These are phyloP conservation scores for Knoxia roxburghii DNA, from an alignment of 257 asterid genomes.

Conservation along the genomic window DNA sequence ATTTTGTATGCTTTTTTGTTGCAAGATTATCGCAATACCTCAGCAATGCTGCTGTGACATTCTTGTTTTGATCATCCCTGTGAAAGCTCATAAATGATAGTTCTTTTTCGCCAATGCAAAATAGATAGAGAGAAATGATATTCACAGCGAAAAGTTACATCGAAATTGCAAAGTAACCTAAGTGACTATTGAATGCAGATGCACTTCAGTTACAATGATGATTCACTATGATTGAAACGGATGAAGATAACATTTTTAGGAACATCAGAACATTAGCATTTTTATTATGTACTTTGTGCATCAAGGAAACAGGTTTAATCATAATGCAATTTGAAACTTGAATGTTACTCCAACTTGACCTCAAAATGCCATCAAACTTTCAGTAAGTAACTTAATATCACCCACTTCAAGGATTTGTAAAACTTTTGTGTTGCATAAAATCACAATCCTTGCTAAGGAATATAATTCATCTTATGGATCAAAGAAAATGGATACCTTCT, in stretches of 20 bases:
- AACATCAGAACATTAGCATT: background rate
- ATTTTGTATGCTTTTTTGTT: slow-evolving; percentile 58
- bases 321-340: background rate
- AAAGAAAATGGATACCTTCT: background rate
- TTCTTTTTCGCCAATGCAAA: no score
- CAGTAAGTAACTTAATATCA: background rate
- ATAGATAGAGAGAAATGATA: no score
- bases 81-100: background rate
- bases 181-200: no score
- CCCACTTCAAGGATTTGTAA: background rate
- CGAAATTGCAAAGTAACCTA: no score
- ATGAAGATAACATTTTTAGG: no score
- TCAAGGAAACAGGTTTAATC: background rate
- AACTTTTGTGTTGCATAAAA: background rate
- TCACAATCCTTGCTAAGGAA: background rate
- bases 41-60: background rate
- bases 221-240: no score
- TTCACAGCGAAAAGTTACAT: no score
- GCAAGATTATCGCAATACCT: slow-evolving; percentile 52
- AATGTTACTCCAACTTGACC: background rate
- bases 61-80: background rate
- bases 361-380: background rate
- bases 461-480: background rate
- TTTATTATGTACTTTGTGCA: background rate
- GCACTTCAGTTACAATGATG: no score